Evolutionary conservation across 192 early-diverging fungal species (phyloP).

Genomic region (Coemansia sp.): DNA sequence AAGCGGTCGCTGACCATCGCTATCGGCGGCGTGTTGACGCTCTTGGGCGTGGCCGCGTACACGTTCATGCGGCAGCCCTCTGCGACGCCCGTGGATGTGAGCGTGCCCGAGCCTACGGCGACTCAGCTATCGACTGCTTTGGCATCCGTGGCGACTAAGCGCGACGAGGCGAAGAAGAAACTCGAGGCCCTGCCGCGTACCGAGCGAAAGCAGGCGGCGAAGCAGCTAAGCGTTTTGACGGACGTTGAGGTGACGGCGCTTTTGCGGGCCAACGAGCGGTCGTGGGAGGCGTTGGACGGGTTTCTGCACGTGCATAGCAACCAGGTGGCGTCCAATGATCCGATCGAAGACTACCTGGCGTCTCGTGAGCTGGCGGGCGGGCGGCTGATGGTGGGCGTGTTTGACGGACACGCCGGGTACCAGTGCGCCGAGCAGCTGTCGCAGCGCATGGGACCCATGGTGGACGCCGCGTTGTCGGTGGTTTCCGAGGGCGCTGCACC

Average conservation of each 20-base stretch:
- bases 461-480: conserved; percentile 20
- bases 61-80: conserved; percentile 34
- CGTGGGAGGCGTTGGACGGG: conserved; percentile 18
- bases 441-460: conserved; percentile 37
- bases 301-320: conserved; percentile 40
- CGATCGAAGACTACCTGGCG: conserved; percentile 54
- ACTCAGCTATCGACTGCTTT: conserved; percentile 14
- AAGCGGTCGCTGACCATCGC: conserved; percentile 45
- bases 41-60: conserved; percentile 38
- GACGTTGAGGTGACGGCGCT: conserved; percentile 38
- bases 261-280: conserved; percentile 30
- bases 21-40: conserved; percentile 34
- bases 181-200: conserved; percentile 18
- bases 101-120: not conserved
- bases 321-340: conserved; percentile 48
- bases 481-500: conserved; percentile 3
- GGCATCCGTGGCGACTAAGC: conserved; percentile 38
- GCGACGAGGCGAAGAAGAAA: conserved; percentile 17
- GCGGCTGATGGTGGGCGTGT: conserved; percentile 44
- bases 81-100: not conserved
- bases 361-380: no score
- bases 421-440: conserved; percentile 37
- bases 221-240: conserved; percentile 24
- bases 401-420: conserved; percentile 36
- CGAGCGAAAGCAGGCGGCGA: conserved; percentile 21